A percentile compares a stretch with the other conserved stretches of the same genome.
These are phyloP conservation scores for Rhodamnia argentea DNA, from an alignment of 345 rosid genomes.

Conservation along the genomic window DNA sequence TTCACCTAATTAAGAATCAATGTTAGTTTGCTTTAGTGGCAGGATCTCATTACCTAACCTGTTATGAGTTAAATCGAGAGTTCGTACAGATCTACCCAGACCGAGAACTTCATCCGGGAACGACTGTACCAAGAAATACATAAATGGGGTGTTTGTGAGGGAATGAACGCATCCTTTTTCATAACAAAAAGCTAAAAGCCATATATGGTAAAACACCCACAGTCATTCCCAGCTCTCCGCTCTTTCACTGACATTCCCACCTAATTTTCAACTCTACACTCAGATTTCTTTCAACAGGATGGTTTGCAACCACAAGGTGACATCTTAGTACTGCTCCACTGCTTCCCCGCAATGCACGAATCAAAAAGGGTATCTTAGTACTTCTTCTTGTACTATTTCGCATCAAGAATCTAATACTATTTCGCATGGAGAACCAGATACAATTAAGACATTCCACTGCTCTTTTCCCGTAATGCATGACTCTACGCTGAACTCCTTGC, in stretches of 20 bases:
- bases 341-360: not conserved
- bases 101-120: slow-evolving; percentile 77
- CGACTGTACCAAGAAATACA: slow-evolving; percentile 26
- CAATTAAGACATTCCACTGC: not conserved
- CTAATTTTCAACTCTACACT: not conserved
- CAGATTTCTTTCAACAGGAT: not conserved
- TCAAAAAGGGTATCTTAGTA: not conserved
- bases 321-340: not conserved
- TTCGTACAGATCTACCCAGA: slow-evolving; percentile 66
- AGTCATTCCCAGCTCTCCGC: not conserved
- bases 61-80: slow-evolving; percentile 83
- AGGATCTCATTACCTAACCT: slow-evolving; percentile 48
- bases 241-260: not conserved
- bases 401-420: too few relatives aligned
- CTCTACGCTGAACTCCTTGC: not conserved
- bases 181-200: not conserved
- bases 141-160: not conserved
- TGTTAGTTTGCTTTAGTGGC: not conserved
- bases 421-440: not conserved
- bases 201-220: not conserved
- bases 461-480: not conserved
- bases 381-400: not conserved
- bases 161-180: not conserved
- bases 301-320: not conserved
- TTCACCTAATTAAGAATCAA: not conserved